Base-by-base conservation (phyloP, 164 flowering plant genomes). In the Nelumbo lutea region DNA sequence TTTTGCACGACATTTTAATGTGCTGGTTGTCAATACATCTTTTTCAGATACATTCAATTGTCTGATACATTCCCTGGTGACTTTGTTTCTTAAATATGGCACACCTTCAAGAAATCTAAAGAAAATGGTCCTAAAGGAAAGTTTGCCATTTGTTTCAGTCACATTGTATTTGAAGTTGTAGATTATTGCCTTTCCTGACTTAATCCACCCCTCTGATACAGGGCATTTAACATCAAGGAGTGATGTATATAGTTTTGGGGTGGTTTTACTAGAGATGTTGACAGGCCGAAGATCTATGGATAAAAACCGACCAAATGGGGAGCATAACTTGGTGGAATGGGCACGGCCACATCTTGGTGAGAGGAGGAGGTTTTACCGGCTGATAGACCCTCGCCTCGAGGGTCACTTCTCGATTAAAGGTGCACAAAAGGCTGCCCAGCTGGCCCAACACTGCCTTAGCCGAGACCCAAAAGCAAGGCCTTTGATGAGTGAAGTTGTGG, bases 231-330 rank as follows among this genome's bases (percentile, higher is more conserved):
- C 86, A 2, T 81, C 86, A 68, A 81, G 71, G 73, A 83, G 84
- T 41, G 86, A 83, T 66, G 83, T 83, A 3, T 83, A 83, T 68
- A 83, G 86, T 72, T 81, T 83, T 58, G 86, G 84, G n/a, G 86
- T 83, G 14, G 86, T 83, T 59, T 69, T 83, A 15, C 83, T 84
- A 44, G 87, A 84, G 53, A 78, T 84, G 80, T 61, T 84, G 15
- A 84, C 85, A 11, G 87, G 87, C 51, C 62, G 87, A 56, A 78
- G 87, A 74, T 84, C 87, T 42, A 82, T 84, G 85, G 87, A 84
- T 73, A 84, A 84, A 70, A 82, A 77, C 68, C 76, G 87, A 3
- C 87, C 87, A 46, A 82, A 78, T 63, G 85, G 87, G 51, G 85
- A 84, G 68, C 87, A 84, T 44, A 84, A 84, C 73, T 79, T 84